A percentile compares a stretch with the other conserved stretches of the same genome.
Conservation (phyloP, 176 grass and related monocot genomes). For the Lolium rigidum region DNA sequence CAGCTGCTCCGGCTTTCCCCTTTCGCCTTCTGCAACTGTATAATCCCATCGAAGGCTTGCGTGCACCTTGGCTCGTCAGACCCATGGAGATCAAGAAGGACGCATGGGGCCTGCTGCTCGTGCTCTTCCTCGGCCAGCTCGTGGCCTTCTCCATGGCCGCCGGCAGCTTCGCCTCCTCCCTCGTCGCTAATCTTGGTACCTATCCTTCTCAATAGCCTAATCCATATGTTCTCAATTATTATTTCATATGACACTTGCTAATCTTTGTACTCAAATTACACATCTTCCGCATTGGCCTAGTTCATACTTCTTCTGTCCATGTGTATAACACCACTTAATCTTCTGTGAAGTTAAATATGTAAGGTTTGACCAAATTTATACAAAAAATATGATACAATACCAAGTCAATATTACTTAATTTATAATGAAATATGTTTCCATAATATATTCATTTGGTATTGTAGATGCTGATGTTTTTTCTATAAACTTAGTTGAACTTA, state of each 20-base stretch:
- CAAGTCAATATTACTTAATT: too few relatives aligned
- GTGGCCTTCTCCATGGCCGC: conserved; percentile 72
- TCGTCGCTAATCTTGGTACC: conserved; percentile 74
- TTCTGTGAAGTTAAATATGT: too few relatives aligned
- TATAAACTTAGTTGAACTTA: too few relatives aligned
- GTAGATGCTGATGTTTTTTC: too few relatives aligned
- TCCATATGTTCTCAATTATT: neutral
- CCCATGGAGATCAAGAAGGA: conserved; percentile 53
- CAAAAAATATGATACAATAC: too few relatives aligned
- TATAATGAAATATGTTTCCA: too few relatives aligned
- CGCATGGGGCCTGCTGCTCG: conserved; percentile 51
- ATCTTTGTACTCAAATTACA: neutral
- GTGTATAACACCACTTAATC: too few relatives aligned
- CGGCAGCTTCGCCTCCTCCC: conserved; percentile 71
- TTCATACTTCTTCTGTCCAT: too few relatives aligned
- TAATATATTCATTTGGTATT: too few relatives aligned
- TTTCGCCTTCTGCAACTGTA: neutral
- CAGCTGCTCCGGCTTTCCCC: neutral
- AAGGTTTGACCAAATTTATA: too few relatives aligned
- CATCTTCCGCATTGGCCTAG: neutral
- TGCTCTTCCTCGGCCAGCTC: conserved; percentile 78
- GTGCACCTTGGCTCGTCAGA: neutral
- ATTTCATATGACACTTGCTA: neutral
- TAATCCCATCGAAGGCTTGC: conserved; percentile 19
- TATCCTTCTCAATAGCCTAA: neutral